Evolutionary conservation across 208 protist species (phyloP), one percentile per base, ranked within the genome.

Genomic region (Acanthamoeba healyi): DNA sequence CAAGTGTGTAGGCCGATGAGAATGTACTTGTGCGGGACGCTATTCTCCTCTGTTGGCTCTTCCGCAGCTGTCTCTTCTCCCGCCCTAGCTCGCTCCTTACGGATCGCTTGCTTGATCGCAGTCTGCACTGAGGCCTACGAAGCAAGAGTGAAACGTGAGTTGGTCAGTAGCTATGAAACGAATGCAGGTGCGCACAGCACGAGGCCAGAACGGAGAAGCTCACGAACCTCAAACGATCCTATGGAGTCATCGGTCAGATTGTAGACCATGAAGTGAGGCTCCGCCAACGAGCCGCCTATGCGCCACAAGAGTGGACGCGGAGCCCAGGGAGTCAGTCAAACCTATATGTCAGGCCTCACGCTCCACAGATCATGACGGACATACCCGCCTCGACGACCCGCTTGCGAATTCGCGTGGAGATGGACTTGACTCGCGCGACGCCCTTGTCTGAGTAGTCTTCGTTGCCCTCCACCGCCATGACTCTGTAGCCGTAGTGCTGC

Each of bases 401-500:
- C 44, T 26, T 58, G 40, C 77, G 77, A 4, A 86, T 86, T 0
- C 26, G 77, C 1, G 77, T 36, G 46, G 77, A 86, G 77, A 86
- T 86, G 77, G 77, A 86, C 46, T 36, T 29, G 42, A 86, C 77
- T 5, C 77, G 77, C 24, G 38, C 44, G 29, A 61, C 77, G 29
- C 77, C 77, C 77, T 86, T 86, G 29, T 86, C 29, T n/a, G 77
- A 86, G 77, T 86, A 86, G 77, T 86, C 77, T 34, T 63, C 46
- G 84, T 91, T 91, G 84, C 84, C 84, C 42, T 91, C 84, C 32
- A 91, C 58, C 19, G 84, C 84, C 24, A 91, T 91, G 6, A 91
- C 84, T 4, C 84, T 49, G 32, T 91, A 91, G 15, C 84, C 84
- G 26, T 91, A 91, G 56, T 91, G 84, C 56, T 91, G 84, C 54